Base-by-base conservation (phyloP, 148 eudicot genomes). In the Cornus florida region DNA sequence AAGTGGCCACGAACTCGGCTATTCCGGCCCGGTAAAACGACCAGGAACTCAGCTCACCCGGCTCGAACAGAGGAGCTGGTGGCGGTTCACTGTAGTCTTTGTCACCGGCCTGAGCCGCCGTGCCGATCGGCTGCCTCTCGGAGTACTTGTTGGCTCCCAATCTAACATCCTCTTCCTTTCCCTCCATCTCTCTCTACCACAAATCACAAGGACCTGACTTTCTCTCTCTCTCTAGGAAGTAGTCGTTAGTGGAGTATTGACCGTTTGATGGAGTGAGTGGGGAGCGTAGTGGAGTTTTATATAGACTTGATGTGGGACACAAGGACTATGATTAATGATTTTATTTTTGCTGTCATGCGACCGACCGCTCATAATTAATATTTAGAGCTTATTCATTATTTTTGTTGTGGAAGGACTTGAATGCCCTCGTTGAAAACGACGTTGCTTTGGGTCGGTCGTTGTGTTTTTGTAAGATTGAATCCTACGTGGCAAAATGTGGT, bases 1-100 rank as follows among this genome's bases (percentile, higher is more conserved):
- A 88, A 17, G 91, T 88, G 8, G 91, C 91, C 14, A 86, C 77
- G 23, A 88, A 88, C 83, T 88, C 91, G 0, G 91, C 91, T n/a
- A 88, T 88, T n/a, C 89, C 89, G 0, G 91, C 91, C 32, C 91
- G 73, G 78, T 88, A 88, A 28, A 88, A 88, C 2, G 91, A 86
- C 91, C 91, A 88, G 0, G 91, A 88, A 2, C 84, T 80, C 7
- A 88, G 81, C 72, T 88, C 91, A 0, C 87, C 87, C 0, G 89
- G 86, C 75, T 88, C 91, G 38, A 88, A 88, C 41, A 88, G 65
- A 11, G 91, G 91, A 4, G 91, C 91, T 7, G 91, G 86, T 16
- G 91, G 91, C 6, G 89, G 89, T 75, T 88, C 90, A 20, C 50
- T 84, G 60, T 78, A 78, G 60, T 78, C 81, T 32, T 38, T 78